Percentiles rank a stretch among this genome's conserved stretches.
phyloP scores from a whole-genome alignment of 2,329 filamentous ascomycete genomes.

The Chrysoporthe austroafricana region DNA sequence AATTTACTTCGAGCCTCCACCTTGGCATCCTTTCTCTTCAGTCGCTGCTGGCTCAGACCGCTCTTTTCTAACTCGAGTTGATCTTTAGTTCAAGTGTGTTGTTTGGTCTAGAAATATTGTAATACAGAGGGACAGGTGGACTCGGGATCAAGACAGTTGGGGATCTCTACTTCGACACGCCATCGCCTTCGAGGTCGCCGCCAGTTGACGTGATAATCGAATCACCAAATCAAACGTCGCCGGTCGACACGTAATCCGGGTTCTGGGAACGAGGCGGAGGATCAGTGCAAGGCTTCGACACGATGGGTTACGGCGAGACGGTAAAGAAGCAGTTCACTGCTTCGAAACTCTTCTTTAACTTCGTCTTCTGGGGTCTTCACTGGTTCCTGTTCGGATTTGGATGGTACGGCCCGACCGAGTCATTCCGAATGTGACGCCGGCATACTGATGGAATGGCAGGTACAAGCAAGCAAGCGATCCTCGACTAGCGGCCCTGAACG shows the following conservation, averaged over 20 bases:
- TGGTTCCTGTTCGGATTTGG: conserved; percentile 79
- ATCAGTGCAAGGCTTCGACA: conserved; percentile 38
- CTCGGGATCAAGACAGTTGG: conserved; percentile 4
- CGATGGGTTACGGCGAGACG: conserved; percentile 44
- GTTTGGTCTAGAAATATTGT: conserved; percentile 30
- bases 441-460: conserved; percentile 54
- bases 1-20: conserved; percentile 40
- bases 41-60: conserved; percentile 65
- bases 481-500: conserved; percentile 77
- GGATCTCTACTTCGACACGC: conserved; percentile 20
- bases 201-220: conserved; percentile 27
- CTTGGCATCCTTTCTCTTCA: conserved; percentile 45
- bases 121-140: conserved; percentile 35
- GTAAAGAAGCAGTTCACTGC: conserved; percentile 69
- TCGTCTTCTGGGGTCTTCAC: conserved; percentile 81
- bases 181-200: conserved; percentile 27
- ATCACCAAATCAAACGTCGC: conserved; percentile 47
- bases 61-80: conserved; percentile 46
- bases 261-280: conserved; percentile 35
- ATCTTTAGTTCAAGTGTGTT: conserved; percentile 36
- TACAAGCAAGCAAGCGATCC: conserved; percentile 73
- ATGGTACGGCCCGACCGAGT: conserved; percentile 65
- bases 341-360: conserved; percentile 76
- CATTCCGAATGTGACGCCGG: background rate
- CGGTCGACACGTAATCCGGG: conserved; percentile 55